Conservation (phyloP, 768 basidiomycete species). For the Suillus sp. region DNA sequence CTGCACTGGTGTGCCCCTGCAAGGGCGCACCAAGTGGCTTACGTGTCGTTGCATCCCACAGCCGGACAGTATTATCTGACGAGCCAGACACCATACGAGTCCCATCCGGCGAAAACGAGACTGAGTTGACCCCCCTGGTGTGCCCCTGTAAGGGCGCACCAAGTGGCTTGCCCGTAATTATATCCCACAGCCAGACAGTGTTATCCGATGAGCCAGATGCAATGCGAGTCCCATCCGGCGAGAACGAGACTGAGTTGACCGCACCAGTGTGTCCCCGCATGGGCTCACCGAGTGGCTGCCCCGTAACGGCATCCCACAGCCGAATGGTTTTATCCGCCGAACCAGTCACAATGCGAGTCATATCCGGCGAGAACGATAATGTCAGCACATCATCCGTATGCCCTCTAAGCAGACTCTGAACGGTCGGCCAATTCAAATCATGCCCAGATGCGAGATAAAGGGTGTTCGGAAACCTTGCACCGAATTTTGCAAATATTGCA, state of each 20-base stretch:
- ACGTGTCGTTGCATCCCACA: not conserved
- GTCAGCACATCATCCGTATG: not conserved
- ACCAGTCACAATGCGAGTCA: not conserved
- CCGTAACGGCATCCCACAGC: not conserved
- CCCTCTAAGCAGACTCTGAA: not conserved
- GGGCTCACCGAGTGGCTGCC: not conserved
- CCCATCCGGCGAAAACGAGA: constrained; percentile 28
- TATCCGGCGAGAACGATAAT: not conserved
- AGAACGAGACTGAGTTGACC: not conserved
- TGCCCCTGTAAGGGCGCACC: not conserved
- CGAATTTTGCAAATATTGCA: too few species aligned
- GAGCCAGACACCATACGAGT: constrained; percentile 2
- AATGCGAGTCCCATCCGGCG: not conserved
- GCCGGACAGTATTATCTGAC: not conserved
- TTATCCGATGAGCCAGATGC: not conserved
- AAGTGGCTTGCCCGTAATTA: not conserved
- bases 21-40: not conserved
- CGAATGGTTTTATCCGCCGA: not conserved
- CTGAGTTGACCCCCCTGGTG: not conserved
- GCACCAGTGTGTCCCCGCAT: not conserved
- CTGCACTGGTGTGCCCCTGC: not conserved
- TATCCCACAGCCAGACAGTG: not conserved
- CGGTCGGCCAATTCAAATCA: too few species aligned
- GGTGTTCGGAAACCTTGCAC: too few species aligned
- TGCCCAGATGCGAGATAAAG: too few species aligned